These are phyloP conservation scores for Dictyostelium citrinum DNA, from an alignment of 78 protist species.

Conservation along the genomic window DNA sequence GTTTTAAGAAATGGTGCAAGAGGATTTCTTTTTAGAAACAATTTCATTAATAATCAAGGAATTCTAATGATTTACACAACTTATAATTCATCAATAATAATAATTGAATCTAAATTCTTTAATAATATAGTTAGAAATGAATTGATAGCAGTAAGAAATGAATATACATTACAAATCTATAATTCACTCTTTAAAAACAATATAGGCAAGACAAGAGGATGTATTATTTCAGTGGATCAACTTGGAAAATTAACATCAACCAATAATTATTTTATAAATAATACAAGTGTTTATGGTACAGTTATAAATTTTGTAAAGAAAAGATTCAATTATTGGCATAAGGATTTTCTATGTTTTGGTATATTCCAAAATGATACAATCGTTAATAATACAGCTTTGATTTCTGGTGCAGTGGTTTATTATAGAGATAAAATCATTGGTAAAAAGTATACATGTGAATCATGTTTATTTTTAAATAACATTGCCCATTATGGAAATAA, in stretches of 20 bases:
- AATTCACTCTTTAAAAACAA: not conserved
- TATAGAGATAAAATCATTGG: not conserved
- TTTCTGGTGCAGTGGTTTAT: not conserved
- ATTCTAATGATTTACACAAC: not conserved
- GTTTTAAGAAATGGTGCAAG: constrained; percentile 3
- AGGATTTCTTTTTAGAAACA: not conserved
- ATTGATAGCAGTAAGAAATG: not conserved
- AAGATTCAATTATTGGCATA: not conserved
- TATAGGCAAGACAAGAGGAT: not conserved
- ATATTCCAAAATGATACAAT: not conserved
- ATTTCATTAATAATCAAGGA: not conserved
- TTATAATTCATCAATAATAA: not conserved
- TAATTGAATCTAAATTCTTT: not conserved
- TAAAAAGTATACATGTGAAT: not conserved
- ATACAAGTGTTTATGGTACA: constrained; percentile 1
- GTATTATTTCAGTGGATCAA: not conserved
- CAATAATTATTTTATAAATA: not conserved
- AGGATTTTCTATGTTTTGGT: not conserved
- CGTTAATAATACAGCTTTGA: not conserved
- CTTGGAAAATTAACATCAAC: not conserved
- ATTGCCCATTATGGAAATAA: not conserved
- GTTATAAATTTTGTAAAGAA: not conserved
- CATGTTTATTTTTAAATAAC: not conserved
- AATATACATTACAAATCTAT: not conserved
- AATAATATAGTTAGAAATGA: not conserved